Percentiles rank a stretch among this genome's conserved stretches.
These are phyloP conservation scores for Secale cereale DNA, from an alignment of 176 grass and related monocot species.

Conservation along the genomic window DNA sequence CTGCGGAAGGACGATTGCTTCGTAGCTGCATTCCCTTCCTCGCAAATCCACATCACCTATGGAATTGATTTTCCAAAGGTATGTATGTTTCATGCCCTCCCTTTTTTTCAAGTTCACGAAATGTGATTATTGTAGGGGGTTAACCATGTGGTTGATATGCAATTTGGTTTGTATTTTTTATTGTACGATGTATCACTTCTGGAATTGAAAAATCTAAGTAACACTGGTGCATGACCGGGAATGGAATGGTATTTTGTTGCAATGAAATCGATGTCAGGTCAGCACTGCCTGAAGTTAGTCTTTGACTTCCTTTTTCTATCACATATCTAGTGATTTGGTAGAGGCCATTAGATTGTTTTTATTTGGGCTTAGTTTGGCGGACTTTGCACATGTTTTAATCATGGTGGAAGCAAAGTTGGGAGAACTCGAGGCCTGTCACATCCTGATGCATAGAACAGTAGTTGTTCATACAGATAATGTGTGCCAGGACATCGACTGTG, in stretches of 20 bases:
- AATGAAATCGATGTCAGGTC: not conserved
- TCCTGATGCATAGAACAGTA: not conserved
- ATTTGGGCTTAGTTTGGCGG: not conserved
- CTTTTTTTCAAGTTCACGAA: not conserved
- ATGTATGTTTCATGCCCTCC: not conserved
- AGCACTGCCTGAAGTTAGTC: not conserved
- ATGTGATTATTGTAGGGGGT: not conserved
- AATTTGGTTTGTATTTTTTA: not conserved
- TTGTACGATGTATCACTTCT: not conserved
- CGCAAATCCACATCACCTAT: slow-evolving; percentile 56
- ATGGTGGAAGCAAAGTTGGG: not conserved
- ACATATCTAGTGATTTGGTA: not conserved
- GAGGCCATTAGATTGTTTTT: not conserved
- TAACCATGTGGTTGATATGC: not conserved
- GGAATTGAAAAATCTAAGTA: not conserved
- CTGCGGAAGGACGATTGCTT: slow-evolving; percentile 57
- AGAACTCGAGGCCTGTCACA: not conserved
- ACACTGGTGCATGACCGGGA: not conserved
- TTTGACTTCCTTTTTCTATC: slow-evolving; percentile 11
- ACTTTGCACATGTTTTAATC: not conserved
- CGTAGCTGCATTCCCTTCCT: slow-evolving; percentile 77
- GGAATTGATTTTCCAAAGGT: slow-evolving; percentile 88
- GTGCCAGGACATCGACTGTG: not conserved
- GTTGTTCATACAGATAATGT: not conserved
- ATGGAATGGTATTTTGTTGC: not conserved